phyloP scores from a whole-genome alignment of 352 stramenopile species.

The Phytophthora podocarpi region DNA sequence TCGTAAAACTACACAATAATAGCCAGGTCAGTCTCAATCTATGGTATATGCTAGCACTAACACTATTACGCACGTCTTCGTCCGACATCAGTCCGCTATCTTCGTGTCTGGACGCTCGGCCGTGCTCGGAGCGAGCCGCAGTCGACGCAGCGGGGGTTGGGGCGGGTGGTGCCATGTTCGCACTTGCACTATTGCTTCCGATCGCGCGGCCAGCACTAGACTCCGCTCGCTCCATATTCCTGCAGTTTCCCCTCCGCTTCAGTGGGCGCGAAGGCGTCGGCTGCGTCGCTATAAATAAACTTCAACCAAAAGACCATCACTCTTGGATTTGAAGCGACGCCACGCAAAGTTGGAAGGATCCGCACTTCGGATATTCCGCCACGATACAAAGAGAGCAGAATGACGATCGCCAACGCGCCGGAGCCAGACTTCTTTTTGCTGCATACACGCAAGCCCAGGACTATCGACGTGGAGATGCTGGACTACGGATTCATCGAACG shows the following conservation, averaged over 20 bases:
- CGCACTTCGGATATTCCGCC: conserved; percentile 24
- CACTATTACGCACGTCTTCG: conserved; percentile 54
- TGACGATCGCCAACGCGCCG: conserved; percentile 39
- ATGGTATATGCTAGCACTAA: not conserved
- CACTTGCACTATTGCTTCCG: not conserved
- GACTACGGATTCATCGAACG: conserved; percentile 92
- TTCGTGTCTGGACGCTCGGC: conserved; percentile 37
- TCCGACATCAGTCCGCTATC: conserved; percentile 59
- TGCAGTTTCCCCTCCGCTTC: conserved; percentile 32
- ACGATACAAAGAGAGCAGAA: conserved; percentile 21
- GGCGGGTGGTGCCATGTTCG: conserved; percentile 9
- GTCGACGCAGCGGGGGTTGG: not conserved
- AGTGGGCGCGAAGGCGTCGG: conserved; percentile 1
- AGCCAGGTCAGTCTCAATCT: not conserved
- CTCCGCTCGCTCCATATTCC: conserved; percentile 28
- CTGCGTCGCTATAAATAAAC: conserved; percentile 28
- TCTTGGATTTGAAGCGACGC: conserved; percentile 28
- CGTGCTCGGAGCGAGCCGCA: conserved; percentile 10
- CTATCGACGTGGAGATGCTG: conserved; percentile 88
- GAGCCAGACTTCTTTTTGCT: conserved; percentile 81
- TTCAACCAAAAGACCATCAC: conserved; percentile 41
- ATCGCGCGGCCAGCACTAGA: not conserved
- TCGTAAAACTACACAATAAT: conserved; percentile 67
- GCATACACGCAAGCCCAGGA: conserved; percentile 69
- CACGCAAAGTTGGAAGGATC: conserved; percentile 14